Percentiles rank a stretch among this genome's conserved stretches.
Conservation (phyloP, 1,139 yeast species). For the Sugiyamaella novakii region DNA sequence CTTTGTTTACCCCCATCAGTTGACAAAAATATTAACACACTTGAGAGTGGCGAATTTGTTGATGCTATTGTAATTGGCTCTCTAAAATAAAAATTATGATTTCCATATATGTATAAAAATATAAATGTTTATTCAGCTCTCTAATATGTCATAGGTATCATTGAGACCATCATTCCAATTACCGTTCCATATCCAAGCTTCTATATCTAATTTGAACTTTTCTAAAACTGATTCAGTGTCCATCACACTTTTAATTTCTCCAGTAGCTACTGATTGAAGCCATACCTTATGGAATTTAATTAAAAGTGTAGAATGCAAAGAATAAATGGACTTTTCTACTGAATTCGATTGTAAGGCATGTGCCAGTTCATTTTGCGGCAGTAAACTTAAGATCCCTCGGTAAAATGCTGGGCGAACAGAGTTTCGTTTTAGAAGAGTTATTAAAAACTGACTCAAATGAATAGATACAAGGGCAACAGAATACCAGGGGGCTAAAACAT, state of each 20-base stretch:
- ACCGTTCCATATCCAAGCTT: slow-evolving; percentile 18
- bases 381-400: slow-evolving; percentile 1
- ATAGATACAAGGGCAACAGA: slow-evolving; percentile 44
- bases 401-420: slow-evolving; percentile 7
- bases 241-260: slow-evolving; percentile 38
- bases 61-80: slow-evolving; percentile 14
- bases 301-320: slow-evolving; percentile 32
- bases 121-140: background rate
- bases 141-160: slow-evolving; percentile 7
- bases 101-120: background rate
- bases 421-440: slow-evolving; percentile 24
- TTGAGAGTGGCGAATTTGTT: slow-evolving; percentile 11
- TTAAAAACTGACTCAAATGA: slow-evolving; percentile 36
- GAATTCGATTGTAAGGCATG: background rate
- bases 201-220: slow-evolving; percentile 23
- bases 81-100: background rate
- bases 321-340: slow-evolving; percentile 1
- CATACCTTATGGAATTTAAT: slow-evolving; percentile 39
- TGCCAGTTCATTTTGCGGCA: background rate
- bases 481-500: slow-evolving; percentile 39
- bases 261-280: slow-evolving; percentile 33
- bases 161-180: background rate
- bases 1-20: slow-evolving; percentile 44
- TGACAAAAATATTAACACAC: background rate
- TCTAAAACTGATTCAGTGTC: slow-evolving; percentile 38